phyloP scores from a whole-genome alignment of 2,329 filamentous ascomycete genomes.

The Penicillium decumbens region DNA sequence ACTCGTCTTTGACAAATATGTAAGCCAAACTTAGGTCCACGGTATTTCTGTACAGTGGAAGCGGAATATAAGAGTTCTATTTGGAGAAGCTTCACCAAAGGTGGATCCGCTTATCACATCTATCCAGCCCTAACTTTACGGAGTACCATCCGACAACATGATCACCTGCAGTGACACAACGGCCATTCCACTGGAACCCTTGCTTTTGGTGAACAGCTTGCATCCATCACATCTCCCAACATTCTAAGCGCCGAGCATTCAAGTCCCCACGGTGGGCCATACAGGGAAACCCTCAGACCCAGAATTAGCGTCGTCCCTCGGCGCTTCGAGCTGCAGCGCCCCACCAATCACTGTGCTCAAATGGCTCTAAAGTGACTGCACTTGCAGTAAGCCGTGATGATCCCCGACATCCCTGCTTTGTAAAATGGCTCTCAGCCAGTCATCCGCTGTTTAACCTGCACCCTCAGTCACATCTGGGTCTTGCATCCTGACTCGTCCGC shows the following conservation, averaged over 20 bases:
- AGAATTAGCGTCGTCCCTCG: slow-evolving; percentile 25
- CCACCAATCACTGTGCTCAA: slow-evolving; percentile 26
- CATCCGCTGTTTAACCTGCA: slow-evolving; percentile 23
- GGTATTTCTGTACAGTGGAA: no score
- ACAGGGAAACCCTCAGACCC: slow-evolving; percentile 12
- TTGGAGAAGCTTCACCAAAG: background rate
- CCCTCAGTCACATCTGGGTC: slow-evolving; percentile 30
- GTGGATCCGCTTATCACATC: background rate
- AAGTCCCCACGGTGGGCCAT: no score
- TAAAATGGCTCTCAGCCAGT: slow-evolving; percentile 10
- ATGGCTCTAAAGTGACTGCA: slow-evolving; percentile 26
- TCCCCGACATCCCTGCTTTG: slow-evolving; percentile 19
- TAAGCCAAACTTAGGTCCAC: no score
- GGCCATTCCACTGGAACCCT: background rate
- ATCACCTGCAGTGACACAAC: background rate
- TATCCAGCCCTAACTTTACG: background rate
- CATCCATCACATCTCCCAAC: slow-evolving; percentile 10
- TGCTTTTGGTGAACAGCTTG: background rate
- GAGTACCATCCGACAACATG: background rate
- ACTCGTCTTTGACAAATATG: no score
- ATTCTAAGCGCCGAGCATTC: slow-evolving; percentile 25
- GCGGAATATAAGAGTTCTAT: background rate
- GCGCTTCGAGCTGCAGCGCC: slow-evolving; percentile 26
- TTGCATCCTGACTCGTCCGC: slow-evolving; percentile 28
- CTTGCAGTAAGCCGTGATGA: slow-evolving; percentile 30